Base-by-base conservation (phyloP, 768 basidiomycete species). In the Steccherinum ochraceum region DNA sequence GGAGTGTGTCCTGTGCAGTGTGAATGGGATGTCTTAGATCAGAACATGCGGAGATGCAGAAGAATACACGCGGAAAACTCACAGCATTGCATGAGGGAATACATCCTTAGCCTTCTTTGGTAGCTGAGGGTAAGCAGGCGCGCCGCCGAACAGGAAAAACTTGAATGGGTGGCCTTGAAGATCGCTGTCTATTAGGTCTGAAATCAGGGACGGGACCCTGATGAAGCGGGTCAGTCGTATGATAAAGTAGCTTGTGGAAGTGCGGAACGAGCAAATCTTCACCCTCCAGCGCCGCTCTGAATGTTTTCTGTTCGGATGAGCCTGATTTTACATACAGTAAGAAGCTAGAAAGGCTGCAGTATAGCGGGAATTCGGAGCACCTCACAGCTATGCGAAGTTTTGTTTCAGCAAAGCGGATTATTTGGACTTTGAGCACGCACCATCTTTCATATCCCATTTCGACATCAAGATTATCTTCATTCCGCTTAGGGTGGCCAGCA, bases 371-470 rank as follows among this genome's bases (percentile, higher is more conserved):
- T n/a, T 7, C 7, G 16, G 30, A n/a, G 30, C 16, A 49, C 24
- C 23, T 45, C 16, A 47, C 44, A 27, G 35, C 24, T n/a, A 35
- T 7, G 30, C 30, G 30, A 35, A 7, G 7, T 7, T 35, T 7
- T 7, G 30, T 35, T 7, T 35, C n/a, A n/a, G n/a, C n/a, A n/a
- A 52, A 43, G 19, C 41, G 11, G n/a, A n/a, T n/a, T 18, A 13
- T 46, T 54, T 24, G 20, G 57, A 48, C 60, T n/a, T 54, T n/a
- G n/a, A n/a, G n/a, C n/a, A n/a, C n/a, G n/a, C n/a, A n/a, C n/a
- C n/a, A 78, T 79, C 80, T 67, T 74, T 68, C 64, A 71, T 66
- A 48, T 73, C 67, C 81, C 81, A 83, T 64, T 76, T 79, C 30
- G 71, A 68, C 61, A 76, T 70, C 52, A 81, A 56, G 5, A 81